Percentiles rank a stretch among this genome's conserved stretches.
These are phyloP conservation scores for Epichloe hybrida DNA, from an alignment of 2,329 filamentous ascomycete genomes.

Conservation along the genomic window DNA sequence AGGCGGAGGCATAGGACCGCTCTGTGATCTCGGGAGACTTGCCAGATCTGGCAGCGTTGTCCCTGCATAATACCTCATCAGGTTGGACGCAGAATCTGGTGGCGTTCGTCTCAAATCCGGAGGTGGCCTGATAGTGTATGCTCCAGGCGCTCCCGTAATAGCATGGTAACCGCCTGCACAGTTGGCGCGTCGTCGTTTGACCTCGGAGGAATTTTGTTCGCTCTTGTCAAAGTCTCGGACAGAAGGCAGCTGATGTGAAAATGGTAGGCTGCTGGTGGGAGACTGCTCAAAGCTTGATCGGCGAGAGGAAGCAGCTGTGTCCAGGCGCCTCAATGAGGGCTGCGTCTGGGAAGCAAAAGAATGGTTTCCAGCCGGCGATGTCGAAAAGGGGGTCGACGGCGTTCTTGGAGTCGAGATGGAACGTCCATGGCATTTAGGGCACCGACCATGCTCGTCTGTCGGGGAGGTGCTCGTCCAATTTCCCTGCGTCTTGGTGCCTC, in stretches of 20 bases:
- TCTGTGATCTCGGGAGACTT: slow-evolving; percentile 18
- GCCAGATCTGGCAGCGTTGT: slow-evolving; percentile 18
- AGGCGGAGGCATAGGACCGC: slow-evolving; percentile 39
- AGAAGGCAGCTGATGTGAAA: slow-evolving; percentile 11
- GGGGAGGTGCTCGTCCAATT: slow-evolving; percentile 19
- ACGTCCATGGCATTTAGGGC: slow-evolving; percentile 58
- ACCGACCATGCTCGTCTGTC: slow-evolving; percentile 42
- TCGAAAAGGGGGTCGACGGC: slow-evolving; percentile 34
- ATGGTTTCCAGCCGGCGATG: slow-evolving; percentile 18
- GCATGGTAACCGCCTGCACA: slow-evolving; percentile 22
- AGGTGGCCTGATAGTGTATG: slow-evolving; percentile 6
- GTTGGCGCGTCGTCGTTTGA: slow-evolving; percentile 50
- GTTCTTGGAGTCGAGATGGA: slow-evolving; percentile 50
- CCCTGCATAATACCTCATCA: slow-evolving; percentile 12
- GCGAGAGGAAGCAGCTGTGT: slow-evolving; percentile 12
- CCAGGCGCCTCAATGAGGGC: slow-evolving; percentile 10
- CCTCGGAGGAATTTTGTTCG: slow-evolving; percentile 32
- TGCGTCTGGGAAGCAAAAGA: slow-evolving; percentile 10
- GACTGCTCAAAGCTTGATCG: slow-evolving; percentile 17
- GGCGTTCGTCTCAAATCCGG: slow-evolving; percentile 10
- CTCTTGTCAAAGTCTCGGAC: slow-evolving; percentile 22
- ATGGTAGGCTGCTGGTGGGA: slow-evolving; percentile 11
- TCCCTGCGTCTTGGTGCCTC: slow-evolving; percentile 30
- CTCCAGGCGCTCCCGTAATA: slow-evolving; percentile 7
- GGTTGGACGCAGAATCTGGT: slow-evolving; percentile 9